Evolutionary conservation across 768 basidiomycete genomes (phyloP).

Genomic region (Daedalea quercina): DNA sequence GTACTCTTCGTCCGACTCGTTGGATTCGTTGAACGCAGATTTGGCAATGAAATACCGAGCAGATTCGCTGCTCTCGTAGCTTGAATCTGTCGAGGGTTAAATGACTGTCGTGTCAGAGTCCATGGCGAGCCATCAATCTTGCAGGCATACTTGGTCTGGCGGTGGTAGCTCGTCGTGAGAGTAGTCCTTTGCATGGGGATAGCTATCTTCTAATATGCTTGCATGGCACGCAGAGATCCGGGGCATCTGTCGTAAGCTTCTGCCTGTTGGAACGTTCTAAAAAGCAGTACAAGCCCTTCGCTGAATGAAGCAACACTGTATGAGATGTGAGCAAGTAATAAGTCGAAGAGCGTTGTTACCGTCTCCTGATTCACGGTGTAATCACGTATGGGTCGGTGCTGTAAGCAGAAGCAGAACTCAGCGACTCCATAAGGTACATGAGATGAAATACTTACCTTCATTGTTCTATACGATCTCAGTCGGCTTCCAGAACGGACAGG

Average conservation of each 20-base stretch:
- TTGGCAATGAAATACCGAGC: slow-evolving; percentile 7
- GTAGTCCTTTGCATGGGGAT: background rate
- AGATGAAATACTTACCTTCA: slow-evolving; percentile 1
- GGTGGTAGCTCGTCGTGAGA: background rate
- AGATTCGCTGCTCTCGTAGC: background rate
- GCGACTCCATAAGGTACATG: no score
- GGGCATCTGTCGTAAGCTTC: no score
- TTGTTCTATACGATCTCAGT: slow-evolving; percentile 1
- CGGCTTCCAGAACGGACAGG: background rate
- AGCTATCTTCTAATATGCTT: no score
- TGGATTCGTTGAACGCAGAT: slow-evolving; percentile 4
- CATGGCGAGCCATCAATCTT: no score
- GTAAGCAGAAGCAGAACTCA: no score
- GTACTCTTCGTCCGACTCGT: background rate
- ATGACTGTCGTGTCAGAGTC: no score
- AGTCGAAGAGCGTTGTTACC: background rate
- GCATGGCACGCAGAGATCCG: background rate
- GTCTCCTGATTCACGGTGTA: background rate
- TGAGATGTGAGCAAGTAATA: no score
- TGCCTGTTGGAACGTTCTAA: no score
- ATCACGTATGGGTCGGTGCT: background rate
- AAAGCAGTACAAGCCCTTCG: no score
- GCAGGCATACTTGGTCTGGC: background rate
- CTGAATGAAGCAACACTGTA: no score
- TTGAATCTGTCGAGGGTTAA: background rate